phyloP scores from a whole-genome alignment of 1,284 basidiomycete genomes.

The Malassezia restricta region DNA sequence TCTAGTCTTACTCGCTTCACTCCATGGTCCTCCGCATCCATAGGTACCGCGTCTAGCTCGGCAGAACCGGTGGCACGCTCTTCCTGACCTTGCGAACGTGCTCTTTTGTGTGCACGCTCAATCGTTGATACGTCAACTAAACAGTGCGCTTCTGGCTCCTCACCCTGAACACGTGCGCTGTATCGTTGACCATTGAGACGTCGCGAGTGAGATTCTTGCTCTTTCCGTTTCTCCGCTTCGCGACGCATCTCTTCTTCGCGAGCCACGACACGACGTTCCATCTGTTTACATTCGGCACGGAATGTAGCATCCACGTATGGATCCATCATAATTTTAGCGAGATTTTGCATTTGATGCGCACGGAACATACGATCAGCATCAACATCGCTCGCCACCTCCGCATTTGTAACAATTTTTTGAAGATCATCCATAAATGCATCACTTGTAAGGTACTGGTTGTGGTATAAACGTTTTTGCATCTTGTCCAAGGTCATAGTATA shows the following conservation, averaged over 20 bases:
- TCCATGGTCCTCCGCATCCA: neutral
- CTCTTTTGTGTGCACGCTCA: conserved; percentile 23
- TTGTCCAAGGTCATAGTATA: conserved; percentile 56
- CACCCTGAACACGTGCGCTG: conserved; percentile 58
- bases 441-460: conserved; percentile 73
- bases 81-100: conserved; percentile 11
- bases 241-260: conserved; percentile 44
- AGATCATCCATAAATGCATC: conserved; percentile 78
- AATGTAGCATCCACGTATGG: conserved; percentile 72
- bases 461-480: conserved; percentile 76
- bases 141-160: conserved; percentile 53
- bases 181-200: conserved; percentile 25
- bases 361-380: conserved; percentile 64
- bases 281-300: conserved; percentile 70
- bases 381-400: conserved; percentile 52
- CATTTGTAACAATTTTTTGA: conserved; percentile 76
- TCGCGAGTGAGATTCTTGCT: conserved; percentile 24
- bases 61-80: neutral
- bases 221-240: conserved; percentile 48
- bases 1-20: neutral
- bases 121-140: conserved; percentile 19
- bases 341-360: conserved; percentile 78
- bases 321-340: conserved; percentile 72
- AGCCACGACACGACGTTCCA: conserved; percentile 66
- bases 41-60: neutral